Conservation (phyloP, 2,329 filamentous ascomycete species). For the Fusarium caatingaense region DNA sequence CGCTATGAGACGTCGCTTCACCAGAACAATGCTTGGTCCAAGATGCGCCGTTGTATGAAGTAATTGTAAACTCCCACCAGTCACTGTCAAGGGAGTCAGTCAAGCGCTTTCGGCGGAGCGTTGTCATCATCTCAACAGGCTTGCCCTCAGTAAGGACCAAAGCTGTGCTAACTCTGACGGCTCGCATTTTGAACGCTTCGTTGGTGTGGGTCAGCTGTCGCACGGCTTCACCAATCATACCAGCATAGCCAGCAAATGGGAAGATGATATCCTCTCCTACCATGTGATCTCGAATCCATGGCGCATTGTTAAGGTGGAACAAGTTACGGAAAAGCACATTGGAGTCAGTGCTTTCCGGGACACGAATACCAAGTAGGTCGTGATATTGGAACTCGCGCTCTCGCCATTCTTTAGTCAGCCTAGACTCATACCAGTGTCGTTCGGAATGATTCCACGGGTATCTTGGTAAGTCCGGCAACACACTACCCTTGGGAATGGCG, state of each 20-base stretch:
- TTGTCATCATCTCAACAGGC: conserved; percentile 5
- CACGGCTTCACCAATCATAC: conserved; percentile 6
- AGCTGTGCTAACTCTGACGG: conserved; percentile 4
- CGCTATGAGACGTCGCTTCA: background rate
- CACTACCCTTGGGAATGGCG: background rate
- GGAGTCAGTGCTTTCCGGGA: background rate
- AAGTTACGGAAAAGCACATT: conserved; percentile 2
- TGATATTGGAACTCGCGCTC: background rate
- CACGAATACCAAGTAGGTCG: background rate
- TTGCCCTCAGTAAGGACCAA: conserved; percentile 1
- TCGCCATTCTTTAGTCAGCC: background rate
- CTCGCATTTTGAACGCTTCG: conserved; percentile 2
- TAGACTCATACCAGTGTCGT: conserved; percentile 6
- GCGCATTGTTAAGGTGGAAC: background rate
- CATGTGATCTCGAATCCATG: conserved; percentile 12
- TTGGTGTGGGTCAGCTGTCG: background rate
- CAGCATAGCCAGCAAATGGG: background rate
- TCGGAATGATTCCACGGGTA: conserved; percentile 8
- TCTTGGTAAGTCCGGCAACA: background rate
- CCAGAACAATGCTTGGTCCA: conserved; percentile 10
- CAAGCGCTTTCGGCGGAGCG: background rate
- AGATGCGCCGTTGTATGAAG: background rate
- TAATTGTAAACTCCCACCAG: conserved; percentile 8
- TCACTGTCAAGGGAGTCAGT: conserved; percentile 9
- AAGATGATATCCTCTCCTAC: conserved; percentile 6